phyloP scores from a whole-genome alignment of 306 rosid species.

The Cajanus cajan region DNA sequence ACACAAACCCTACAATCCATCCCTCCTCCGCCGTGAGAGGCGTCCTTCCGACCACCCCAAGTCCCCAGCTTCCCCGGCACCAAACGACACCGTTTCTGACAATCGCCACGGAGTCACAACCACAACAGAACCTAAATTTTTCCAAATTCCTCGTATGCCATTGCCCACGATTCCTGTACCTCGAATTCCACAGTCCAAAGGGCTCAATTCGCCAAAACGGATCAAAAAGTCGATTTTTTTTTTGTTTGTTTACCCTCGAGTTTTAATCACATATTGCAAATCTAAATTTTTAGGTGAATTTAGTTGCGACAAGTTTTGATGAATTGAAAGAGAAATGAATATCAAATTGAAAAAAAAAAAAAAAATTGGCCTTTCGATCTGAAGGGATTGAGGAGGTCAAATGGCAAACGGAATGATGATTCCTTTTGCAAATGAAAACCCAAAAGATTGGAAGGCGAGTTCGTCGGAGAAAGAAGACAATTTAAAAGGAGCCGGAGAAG shows the following conservation, averaged over 20 bases:
- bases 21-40: not conserved
- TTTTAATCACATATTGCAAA: not conserved
- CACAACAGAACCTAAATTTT: not conserved
- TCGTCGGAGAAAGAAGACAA: not conserved
- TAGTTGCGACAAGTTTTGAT: not conserved
- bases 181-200: constrained; percentile 4
- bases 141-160: not conserved
- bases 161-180: not conserved
- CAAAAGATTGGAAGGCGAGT: constrained; percentile 28
- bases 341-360: not conserved
- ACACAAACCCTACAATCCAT: constrained; percentile 73
- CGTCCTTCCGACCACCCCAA: constrained; percentile 23
- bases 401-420: not conserved
- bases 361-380: constrained; percentile 28
- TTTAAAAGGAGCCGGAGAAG: not conserved
- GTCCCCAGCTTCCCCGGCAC: constrained; percentile 17
- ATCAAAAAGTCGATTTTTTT: not conserved
- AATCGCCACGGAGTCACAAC: not conserved
- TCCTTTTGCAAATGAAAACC: constrained; percentile 24
- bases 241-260: too few relatives aligned
- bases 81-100: constrained; percentile 13
- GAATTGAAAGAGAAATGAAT: not conserved
- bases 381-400: constrained; percentile 5
- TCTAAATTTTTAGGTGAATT: not conserved
- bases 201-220: constrained; percentile 22